Conservation (phyloP, 345 rosid species). For the Kandelia obovata region DNA sequence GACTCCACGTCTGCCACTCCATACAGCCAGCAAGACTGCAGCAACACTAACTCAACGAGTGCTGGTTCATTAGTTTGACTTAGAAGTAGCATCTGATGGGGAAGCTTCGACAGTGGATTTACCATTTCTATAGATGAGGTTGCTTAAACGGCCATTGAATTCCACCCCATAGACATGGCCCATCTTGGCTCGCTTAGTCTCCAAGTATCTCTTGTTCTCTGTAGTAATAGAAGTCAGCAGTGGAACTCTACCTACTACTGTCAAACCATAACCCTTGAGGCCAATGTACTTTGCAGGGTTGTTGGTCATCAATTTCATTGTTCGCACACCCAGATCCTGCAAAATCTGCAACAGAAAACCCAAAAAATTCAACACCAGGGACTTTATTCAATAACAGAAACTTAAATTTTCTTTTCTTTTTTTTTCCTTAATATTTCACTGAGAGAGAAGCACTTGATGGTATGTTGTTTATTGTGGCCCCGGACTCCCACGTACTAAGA, state of each 20-base stretch:
- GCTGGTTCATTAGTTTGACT: slow-evolving; percentile 13
- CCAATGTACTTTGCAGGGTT: slow-evolving; percentile 82
- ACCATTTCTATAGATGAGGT: slow-evolving; percentile 20
- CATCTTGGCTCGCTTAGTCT: slow-evolving; percentile 71
- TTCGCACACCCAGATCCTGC: slow-evolving; percentile 70
- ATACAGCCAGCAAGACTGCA: no score
- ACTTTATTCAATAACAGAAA: not conserved
- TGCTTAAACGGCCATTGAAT: slow-evolving; percentile 29
- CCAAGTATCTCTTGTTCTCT: slow-evolving; percentile 74
- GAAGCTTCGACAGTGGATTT: slow-evolving; percentile 9
- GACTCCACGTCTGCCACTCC: no score
- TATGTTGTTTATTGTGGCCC: no score
- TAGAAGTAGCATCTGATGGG: slow-evolving; percentile 15
- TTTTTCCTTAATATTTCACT: no score
- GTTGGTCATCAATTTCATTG: slow-evolving; percentile 89
- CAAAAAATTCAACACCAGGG: not conserved
- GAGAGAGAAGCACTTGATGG: no score
- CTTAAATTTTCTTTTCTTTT: not conserved
- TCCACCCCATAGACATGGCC: slow-evolving; percentile 62
- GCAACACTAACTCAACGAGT: no score
- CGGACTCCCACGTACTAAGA: no score
- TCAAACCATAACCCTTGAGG: slow-evolving; percentile 70
- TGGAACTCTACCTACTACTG: slow-evolving; percentile 68
- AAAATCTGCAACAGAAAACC: slow-evolving; percentile 46
- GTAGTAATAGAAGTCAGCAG: slow-evolving; percentile 56